These are phyloP conservation scores for Diutina pseudorugosa DNA, from an alignment of 1,139 yeast species.

Conservation along the genomic window DNA sequence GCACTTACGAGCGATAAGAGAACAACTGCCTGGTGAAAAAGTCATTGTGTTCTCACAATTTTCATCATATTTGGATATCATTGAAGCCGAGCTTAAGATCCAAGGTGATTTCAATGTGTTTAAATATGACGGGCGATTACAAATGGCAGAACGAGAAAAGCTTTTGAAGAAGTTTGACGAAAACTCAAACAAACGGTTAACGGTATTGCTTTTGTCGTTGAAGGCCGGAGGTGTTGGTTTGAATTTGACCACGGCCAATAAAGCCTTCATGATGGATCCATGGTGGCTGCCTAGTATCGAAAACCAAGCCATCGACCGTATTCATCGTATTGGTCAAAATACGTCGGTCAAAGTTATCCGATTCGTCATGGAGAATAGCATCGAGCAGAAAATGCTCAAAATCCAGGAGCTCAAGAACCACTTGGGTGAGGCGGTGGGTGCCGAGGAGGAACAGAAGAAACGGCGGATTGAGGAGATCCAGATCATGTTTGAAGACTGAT, in stretches of 20 bases:
- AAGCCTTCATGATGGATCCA: slow-evolving; percentile 91
- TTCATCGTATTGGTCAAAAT: slow-evolving; percentile 84
- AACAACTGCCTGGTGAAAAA: slow-evolving; percentile 51
- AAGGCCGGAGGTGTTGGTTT: slow-evolving; percentile 97
- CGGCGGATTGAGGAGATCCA: slow-evolving; percentile 67
- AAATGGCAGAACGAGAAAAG: slow-evolving; percentile 50
- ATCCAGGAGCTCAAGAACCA: slow-evolving; percentile 82
- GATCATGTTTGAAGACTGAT: slow-evolving; percentile 49
- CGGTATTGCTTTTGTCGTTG: slow-evolving; percentile 59
- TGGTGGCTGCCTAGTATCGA: slow-evolving; percentile 98
- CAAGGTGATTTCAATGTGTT: slow-evolving; percentile 33
- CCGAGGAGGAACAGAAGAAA: slow-evolving; percentile 62
- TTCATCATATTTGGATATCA: slow-evolving; percentile 67
- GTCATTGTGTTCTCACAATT: slow-evolving; percentile 89
- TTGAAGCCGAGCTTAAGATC: slow-evolving; percentile 46
- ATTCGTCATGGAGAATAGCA: slow-evolving; percentile 70
- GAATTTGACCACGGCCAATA: slow-evolving; percentile 74
- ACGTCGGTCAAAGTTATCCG: slow-evolving; percentile 63
- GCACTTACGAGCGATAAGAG: slow-evolving; percentile 42
- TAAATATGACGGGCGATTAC: slow-evolving; percentile 76
- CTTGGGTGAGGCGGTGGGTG: slow-evolving; percentile 76
- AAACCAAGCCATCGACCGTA: slow-evolving; percentile 89
- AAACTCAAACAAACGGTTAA: slow-evolving; percentile 19
- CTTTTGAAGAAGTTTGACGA: slow-evolving; percentile 46
- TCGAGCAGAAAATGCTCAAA: slow-evolving; percentile 83